Evolutionary conservation across 352 stramenopile species (phyloP).

Genomic region (Pythium pyrilobum): DNA sequence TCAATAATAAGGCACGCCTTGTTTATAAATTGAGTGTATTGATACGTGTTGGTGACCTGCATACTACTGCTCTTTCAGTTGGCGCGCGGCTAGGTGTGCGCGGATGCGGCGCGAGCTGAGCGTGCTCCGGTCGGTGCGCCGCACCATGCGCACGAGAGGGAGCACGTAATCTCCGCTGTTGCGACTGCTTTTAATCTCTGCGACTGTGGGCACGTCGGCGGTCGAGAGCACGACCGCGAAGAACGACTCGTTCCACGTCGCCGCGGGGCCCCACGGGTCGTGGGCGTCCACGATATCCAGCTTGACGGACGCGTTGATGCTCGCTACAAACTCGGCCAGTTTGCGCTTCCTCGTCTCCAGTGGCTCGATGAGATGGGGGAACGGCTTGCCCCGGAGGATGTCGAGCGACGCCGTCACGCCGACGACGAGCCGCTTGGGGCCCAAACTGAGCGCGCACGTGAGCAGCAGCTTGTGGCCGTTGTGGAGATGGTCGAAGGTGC

Average conservation of each 20-base stretch:
- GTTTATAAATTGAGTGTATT: too few species aligned
- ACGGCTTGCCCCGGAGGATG: conserved; percentile 2
- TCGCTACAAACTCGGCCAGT: conserved; percentile 53
- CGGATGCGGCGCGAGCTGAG: conserved; percentile 28
- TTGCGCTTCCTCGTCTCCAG: conserved; percentile 43
- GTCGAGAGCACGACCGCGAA: too few species aligned
- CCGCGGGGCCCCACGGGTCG: conserved; percentile 31
- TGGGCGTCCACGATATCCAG: conserved; percentile 68
- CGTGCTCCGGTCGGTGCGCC: conserved; percentile 75
- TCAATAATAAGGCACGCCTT: too few species aligned
- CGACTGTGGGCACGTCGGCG: too few species aligned
- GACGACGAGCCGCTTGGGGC: conserved; percentile 41
- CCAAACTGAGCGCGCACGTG: conserved; percentile 58
- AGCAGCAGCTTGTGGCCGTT: conserved; percentile 89
- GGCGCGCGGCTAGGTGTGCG: not conserved
- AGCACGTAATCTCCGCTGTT: conserved; percentile 40
- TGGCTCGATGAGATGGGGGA: conserved; percentile 54
- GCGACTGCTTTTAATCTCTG: conserved; percentile 21
- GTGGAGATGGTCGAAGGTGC: conserved; percentile 89
- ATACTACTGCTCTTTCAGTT: too few species aligned
- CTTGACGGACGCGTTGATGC: conserved; percentile 50
- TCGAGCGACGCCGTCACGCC: conserved; percentile 34
- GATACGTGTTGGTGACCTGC: too few species aligned
- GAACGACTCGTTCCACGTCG: too few species aligned
- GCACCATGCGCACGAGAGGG: conserved; percentile 77